A percentile compares a stretch with the other conserved stretches of the same genome.
These are phyloP conservation scores for Xylariaceae sp. DNA, from an alignment of 2,329 filamentous ascomycete species.

Conservation along the genomic window DNA sequence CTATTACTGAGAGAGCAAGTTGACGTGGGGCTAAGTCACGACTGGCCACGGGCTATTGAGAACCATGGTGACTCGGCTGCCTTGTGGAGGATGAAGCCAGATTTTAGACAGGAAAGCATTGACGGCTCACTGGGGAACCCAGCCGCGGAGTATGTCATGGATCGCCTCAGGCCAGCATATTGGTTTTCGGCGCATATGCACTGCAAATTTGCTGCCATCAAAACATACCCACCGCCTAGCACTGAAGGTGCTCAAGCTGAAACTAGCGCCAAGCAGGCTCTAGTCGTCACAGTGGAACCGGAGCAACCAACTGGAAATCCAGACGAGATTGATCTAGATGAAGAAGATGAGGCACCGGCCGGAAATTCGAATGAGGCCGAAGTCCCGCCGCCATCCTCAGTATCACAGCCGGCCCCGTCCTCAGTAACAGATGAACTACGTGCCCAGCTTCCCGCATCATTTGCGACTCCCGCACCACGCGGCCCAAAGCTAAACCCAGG, in stretches of 20 bases:
- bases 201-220: constrained; percentile 79
- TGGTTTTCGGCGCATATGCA: constrained; percentile 98
- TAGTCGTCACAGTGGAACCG: constrained; percentile 13
- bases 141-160: constrained; percentile 80
- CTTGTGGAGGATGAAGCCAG: constrained; percentile 75
- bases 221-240: constrained; percentile 51
- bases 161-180: constrained; percentile 78
- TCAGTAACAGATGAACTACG: constrained; percentile 69
- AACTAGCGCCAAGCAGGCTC: constrained; percentile 1
- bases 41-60: constrained; percentile 90
- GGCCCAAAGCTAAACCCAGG: constrained; percentile 52
- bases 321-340: constrained; percentile 65
- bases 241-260: constrained; percentile 31
- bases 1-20: constrained; percentile 84
- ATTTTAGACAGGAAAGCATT: constrained; percentile 77
- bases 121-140: constrained; percentile 78
- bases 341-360: constrained; percentile 46
- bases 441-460: constrained; percentile 77
- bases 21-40: constrained; percentile 90
- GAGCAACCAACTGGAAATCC: constrained; percentile 19
- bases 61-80: constrained; percentile 71
- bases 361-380: constrained; percentile 26
- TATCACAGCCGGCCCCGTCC: constrained; percentile 25
- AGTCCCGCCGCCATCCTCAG: constrained; percentile 19
- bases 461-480: constrained; percentile 54